These are phyloP conservation scores for Trypanosoma avium DNA, from an alignment of 208 protist genomes.

Conservation along the genomic window DNA sequence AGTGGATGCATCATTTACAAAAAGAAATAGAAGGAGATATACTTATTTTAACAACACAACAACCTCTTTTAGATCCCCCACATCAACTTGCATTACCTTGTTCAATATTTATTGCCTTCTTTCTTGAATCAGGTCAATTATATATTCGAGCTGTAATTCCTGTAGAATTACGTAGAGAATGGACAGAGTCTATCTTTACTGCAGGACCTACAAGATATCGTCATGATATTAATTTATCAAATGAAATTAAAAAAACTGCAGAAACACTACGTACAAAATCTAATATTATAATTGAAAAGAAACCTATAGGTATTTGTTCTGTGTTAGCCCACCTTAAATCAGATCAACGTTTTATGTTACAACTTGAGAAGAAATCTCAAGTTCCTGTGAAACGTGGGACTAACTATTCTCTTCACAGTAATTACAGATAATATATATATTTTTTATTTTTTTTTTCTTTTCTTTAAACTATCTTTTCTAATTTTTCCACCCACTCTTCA, in stretches of 20 bases:
- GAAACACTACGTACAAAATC: slow-evolving; percentile 14
- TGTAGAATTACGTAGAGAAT: slow-evolving; percentile 45
- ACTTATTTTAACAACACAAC: slow-evolving; percentile 41
- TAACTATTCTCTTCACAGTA: slow-evolving; percentile 19
- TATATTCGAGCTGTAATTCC: slow-evolving; percentile 59
- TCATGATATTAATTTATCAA: slow-evolving; percentile 15
- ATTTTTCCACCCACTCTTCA: too few relatives aligned
- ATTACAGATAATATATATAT: slow-evolving; percentile 19
- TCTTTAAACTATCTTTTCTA: too few relatives aligned
- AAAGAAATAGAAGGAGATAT: slow-evolving; percentile 26
- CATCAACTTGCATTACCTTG: slow-evolving; percentile 38
- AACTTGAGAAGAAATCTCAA: slow-evolving; percentile 13
- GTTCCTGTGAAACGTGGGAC: slow-evolving; percentile 3
- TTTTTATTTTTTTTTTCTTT: slow-evolving; percentile 15
- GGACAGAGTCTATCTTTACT: slow-evolving; percentile 25
- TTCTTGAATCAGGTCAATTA: slow-evolving; percentile 31
- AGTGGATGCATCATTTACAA: slow-evolving; percentile 24
- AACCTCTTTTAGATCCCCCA: slow-evolving; percentile 31
- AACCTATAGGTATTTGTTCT: slow-evolving; percentile 23
- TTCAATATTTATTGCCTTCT: slow-evolving; percentile 51
- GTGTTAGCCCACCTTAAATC: slow-evolving; percentile 29
- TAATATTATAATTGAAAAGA: not conserved
- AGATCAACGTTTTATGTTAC: slow-evolving; percentile 7
- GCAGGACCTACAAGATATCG: not conserved
- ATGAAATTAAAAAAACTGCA: slow-evolving; percentile 17